These are phyloP conservation scores for Pseudogymnoascus verrucosus DNA, from an alignment of 2,329 filamentous ascomycete genomes.

Conservation along the genomic window DNA sequence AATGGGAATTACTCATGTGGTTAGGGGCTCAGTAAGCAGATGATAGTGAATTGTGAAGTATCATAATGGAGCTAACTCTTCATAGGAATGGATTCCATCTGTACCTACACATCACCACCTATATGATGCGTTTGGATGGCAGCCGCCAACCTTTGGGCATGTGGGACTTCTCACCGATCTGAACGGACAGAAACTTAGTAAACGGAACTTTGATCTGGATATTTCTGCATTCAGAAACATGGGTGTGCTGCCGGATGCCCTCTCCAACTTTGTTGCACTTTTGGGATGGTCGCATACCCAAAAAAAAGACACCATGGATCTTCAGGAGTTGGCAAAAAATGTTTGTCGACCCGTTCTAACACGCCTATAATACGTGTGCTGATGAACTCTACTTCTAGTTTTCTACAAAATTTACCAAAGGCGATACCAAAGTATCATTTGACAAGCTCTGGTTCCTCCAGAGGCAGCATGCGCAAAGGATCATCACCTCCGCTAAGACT, in stretches of 20 bases:
- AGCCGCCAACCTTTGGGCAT: conserved; percentile 68
- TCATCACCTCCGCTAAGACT: background rate
- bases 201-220: conserved; percentile 63
- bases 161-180: conserved; percentile 65
- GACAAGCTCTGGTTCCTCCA: conserved; percentile 78
- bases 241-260: conserved; percentile 53
- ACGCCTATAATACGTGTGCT: conserved; percentile 9
- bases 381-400: background rate
- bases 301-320: conserved; percentile 61
- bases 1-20: conserved; percentile 94
- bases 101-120: conserved; percentile 71
- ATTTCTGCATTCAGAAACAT: conserved; percentile 48
- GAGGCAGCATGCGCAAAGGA: conserved; percentile 44
- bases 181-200: conserved; percentile 73
- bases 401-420: conserved; percentile 74
- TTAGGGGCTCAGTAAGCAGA: conserved; percentile 65
- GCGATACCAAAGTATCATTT: conserved; percentile 74
- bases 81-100: conserved; percentile 86
- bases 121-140: conserved; percentile 73
- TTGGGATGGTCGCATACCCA: conserved; percentile 71
- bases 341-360: conserved; percentile 36
- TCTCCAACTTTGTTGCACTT: conserved; percentile 78
- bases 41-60: background rate
- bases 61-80: background rate
- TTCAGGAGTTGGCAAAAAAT: conserved; percentile 62